phyloP scores from a whole-genome alignment of 495 filamentous ascomycete species.

The Ascodesmis nigricans region DNA sequence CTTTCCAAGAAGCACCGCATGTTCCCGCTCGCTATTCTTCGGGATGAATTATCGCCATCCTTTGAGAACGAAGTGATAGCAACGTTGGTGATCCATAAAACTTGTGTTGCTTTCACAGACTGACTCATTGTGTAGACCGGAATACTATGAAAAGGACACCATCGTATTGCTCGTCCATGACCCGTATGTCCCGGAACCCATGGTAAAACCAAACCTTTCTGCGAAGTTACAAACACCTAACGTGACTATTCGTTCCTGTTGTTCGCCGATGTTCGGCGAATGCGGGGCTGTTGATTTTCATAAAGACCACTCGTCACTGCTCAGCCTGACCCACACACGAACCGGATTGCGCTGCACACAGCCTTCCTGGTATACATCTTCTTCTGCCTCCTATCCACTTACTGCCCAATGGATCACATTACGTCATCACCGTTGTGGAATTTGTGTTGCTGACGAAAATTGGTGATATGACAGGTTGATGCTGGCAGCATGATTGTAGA shows the following conservation, averaged over 20 bases:
- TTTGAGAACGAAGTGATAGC: constrained; percentile 78
- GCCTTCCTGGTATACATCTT: constrained; percentile 50
- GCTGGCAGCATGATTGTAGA: constrained; percentile 51
- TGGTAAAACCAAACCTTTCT: constrained; percentile 6
- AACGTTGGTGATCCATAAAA: constrained; percentile 26
- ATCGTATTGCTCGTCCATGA: constrained; percentile 24
- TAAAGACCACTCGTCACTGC: constrained; percentile 47
- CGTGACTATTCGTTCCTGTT: too few relatives aligned
- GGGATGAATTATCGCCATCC: constrained; percentile 44
- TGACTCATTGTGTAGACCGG: constrained; percentile 4
- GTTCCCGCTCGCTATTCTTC: constrained; percentile 49
- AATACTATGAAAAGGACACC: constrained; percentile 18
- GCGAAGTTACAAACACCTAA: constrained; percentile 3
- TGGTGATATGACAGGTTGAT: constrained; percentile 37
- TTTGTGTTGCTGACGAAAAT: constrained; percentile 1
- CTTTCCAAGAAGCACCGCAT: constrained; percentile 52
- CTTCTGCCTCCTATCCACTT: constrained; percentile 1
- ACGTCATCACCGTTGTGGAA: constrained; percentile 1
- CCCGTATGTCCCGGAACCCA: constrained; percentile 23
- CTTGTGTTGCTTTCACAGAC: constrained; percentile 3
- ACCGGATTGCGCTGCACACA: constrained; percentile 58
- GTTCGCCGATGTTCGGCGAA: too few relatives aligned
- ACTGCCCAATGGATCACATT: constrained; percentile 1
- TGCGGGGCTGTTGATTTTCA: background rate
- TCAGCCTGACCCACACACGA: constrained; percentile 42